Evolutionary conservation across 345 rosid species (phyloP).

Genomic region (Turnera subulata): DNA sequence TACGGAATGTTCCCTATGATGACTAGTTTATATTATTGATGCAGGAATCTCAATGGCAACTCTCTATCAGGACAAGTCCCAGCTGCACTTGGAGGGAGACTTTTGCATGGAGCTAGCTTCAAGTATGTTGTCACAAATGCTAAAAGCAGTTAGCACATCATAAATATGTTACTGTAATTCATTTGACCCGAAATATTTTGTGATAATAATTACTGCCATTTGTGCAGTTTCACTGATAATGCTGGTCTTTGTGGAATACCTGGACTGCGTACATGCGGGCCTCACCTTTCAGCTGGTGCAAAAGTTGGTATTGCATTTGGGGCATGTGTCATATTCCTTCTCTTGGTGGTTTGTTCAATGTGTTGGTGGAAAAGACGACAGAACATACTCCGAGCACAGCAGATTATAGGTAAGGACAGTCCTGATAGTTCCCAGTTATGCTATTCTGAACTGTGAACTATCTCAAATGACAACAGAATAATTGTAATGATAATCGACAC

Average conservation of each 20-base stretch:
- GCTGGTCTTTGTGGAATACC: conserved; percentile 96
- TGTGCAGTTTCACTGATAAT: conserved; percentile 90
- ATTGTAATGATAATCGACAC: too few relatives aligned
- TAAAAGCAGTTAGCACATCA: too few relatives aligned
- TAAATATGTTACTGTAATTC: too few relatives aligned
- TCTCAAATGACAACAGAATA: background rate
- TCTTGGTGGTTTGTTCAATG: conserved; percentile 52
- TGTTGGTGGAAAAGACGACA: conserved; percentile 90
- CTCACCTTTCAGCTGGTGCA: conserved; percentile 70
- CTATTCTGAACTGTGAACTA: too few relatives aligned
- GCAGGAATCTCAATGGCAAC: conserved; percentile 92
- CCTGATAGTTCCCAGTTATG: too few relatives aligned
- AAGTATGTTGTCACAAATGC: conserved; percentile 49
- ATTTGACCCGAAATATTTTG: background rate
- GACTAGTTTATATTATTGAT: conserved; percentile 15
- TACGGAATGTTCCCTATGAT: background rate
- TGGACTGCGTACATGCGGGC: conserved; percentile 78
- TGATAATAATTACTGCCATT: conserved; percentile 11
- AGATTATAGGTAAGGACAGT: conserved; percentile 60
- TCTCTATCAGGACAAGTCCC: conserved; percentile 85
- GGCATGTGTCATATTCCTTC: conserved; percentile 42
- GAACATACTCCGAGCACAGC: conserved; percentile 83
- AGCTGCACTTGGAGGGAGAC: conserved; percentile 83
- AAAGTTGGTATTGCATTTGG: conserved; percentile 80
- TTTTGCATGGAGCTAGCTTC: conserved; percentile 90